These are phyloP conservation scores for Tuber microsphaerosporum DNA, from an alignment of 495 filamentous ascomycete genomes.

Conservation along the genomic window DNA sequence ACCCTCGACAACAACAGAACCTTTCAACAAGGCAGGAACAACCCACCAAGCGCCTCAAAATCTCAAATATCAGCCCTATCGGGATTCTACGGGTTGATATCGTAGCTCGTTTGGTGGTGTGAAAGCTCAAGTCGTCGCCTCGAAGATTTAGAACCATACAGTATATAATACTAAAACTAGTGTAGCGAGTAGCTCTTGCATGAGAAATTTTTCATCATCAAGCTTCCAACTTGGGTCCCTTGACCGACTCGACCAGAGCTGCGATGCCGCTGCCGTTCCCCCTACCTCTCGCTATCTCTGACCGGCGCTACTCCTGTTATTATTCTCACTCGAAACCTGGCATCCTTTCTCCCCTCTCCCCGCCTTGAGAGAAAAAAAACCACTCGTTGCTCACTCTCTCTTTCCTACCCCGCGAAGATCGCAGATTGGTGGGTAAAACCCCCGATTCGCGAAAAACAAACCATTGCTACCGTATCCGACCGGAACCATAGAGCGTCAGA, in stretches of 20 bases:
- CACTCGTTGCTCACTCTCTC: background rate
- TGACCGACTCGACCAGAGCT: background rate
- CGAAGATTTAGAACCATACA: background rate
- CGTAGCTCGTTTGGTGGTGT: background rate
- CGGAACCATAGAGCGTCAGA: background rate
- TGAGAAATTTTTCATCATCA: background rate
- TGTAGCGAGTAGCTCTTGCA: background rate
- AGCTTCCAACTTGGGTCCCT: background rate
- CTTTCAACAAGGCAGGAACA: background rate
- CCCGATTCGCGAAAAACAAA: background rate
- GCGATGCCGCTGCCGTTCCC: background rate
- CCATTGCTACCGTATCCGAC: background rate
- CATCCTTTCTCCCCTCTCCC: background rate
- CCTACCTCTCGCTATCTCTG: background rate
- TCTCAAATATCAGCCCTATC: conserved; percentile 3
- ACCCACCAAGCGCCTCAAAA: conserved; percentile 3
- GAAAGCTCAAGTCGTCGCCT: background rate
- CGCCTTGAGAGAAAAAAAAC: background rate
- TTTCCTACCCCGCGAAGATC: background rate
- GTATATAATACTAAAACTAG: background rate
- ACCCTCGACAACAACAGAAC: background rate
- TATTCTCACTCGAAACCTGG: background rate
- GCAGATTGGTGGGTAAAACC: background rate
- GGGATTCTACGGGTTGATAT: conserved; percentile 56
- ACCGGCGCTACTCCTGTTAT: background rate